phyloP scores from a whole-genome alignment of 129 eudicot genomes.

The Flaveria linearis region DNA sequence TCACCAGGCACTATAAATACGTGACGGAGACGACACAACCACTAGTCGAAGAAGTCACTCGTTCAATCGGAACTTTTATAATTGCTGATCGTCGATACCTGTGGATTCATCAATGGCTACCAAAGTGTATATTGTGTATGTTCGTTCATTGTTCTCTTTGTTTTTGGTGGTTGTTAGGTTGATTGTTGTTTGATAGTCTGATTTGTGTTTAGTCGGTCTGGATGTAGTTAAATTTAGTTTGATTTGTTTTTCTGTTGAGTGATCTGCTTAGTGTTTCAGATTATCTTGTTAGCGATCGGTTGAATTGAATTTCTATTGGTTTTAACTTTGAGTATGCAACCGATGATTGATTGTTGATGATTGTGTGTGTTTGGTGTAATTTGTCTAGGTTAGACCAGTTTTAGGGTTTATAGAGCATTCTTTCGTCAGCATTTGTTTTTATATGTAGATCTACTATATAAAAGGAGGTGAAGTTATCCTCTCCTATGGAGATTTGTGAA shows the following conservation, averaged over 20 bases:
- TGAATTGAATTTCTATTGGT: constrained; percentile 11
- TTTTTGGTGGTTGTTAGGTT: background rate
- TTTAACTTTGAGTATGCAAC: background rate
- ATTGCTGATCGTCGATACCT: background rate
- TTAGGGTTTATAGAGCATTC: background rate
- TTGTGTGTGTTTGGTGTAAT: constrained; percentile 5
- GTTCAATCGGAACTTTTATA: background rate
- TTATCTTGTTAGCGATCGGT: constrained; percentile 1
- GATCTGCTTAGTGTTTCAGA: background rate
- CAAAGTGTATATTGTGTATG: constrained; percentile 72
- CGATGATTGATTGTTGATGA: constrained; percentile 3
- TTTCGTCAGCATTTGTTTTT: constrained; percentile 18
- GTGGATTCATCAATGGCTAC: constrained; percentile 52
- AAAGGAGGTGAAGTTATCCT: background rate
- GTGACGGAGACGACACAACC: background rate
- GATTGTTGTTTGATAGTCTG: background rate
- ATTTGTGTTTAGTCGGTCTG: background rate
- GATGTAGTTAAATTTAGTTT: background rate
- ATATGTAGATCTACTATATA: constrained; percentile 15
- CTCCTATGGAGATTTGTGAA: background rate
- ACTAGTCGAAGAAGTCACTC: background rate
- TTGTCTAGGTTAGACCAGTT: constrained; percentile 1
- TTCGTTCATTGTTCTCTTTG: background rate
- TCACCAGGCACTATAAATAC: background rate
- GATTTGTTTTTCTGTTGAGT: background rate